A percentile compares a stretch with the other conserved stretches of the same genome.
These are phyloP conservation scores for Eucalyptus sp. DNA, from an alignment of 345 rosid species.

Conservation along the genomic window DNA sequence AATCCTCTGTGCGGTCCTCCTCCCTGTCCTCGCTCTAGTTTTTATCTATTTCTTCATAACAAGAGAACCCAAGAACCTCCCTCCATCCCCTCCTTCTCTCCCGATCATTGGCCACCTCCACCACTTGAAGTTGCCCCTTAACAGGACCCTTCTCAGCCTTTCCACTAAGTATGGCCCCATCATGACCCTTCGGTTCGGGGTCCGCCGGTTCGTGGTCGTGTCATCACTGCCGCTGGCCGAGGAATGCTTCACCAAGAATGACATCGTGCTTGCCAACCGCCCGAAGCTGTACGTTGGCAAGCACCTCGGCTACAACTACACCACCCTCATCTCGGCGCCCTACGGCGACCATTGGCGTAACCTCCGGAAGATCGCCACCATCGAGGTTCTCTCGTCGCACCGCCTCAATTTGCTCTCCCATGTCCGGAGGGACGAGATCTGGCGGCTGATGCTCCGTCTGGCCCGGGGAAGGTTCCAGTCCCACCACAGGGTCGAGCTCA, in stretches of 20 bases:
- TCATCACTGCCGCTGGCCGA: conserved; percentile 22
- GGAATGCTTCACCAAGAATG: conserved; percentile 47
- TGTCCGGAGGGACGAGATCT: conserved; percentile 34
- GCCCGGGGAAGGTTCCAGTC: background rate
- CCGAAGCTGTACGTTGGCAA: conserved; percentile 16
- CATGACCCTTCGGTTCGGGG: conserved; percentile 8
- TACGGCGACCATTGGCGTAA: conserved; percentile 60
- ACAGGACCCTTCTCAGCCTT: conserved; percentile 2
- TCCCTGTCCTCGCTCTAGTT: background rate
- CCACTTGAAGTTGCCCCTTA: conserved; percentile 7
- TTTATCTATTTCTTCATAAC: background rate
- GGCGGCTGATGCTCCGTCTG: conserved; percentile 17
- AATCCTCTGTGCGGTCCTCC: background rate
- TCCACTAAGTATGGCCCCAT: conserved; percentile 32
- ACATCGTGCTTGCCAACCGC: conserved; percentile 28
- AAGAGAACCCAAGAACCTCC: conserved; percentile 1
- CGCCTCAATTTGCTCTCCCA: conserved; percentile 20
- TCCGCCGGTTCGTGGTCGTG: conserved; percentile 13
- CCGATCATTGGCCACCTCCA: conserved; percentile 35
- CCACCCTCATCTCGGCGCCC: conserved; percentile 4
- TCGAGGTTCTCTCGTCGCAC: conserved; percentile 34
- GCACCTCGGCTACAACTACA: conserved; percentile 26
- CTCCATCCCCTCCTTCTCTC: conserved; percentile 20
- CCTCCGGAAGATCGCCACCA: conserved; percentile 35
- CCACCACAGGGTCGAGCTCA: conserved; percentile 25